A percentile compares a stretch with the other conserved stretches of the same genome.
Conservation (phyloP, 192 early-diverging fungal genomes). For the Podila epicladia region DNA sequence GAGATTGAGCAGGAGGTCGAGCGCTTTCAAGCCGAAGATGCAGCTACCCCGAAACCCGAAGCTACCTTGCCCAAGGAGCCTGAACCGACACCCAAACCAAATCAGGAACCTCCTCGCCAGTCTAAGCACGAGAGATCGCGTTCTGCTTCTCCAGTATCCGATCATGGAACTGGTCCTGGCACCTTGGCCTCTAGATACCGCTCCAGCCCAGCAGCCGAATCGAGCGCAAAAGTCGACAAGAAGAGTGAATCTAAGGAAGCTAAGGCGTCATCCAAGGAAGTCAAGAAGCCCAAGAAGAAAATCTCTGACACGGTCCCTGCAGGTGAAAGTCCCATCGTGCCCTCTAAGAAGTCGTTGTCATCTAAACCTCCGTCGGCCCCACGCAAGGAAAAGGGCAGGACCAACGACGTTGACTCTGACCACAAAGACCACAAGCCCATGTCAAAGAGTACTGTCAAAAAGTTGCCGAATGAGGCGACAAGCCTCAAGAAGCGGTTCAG, state of each 20-base stretch:
- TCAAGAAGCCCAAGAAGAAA: neutral
- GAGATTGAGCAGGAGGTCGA: slow-evolving; percentile 2
- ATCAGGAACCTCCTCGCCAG: too few species aligned
- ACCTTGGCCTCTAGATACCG: too few species aligned
- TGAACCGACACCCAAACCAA: too few species aligned
- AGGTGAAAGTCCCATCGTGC: neutral
- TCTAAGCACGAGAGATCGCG: too few species aligned
- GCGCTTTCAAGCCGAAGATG: neutral
- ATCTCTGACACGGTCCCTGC: neutral
- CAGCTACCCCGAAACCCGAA: neutral
- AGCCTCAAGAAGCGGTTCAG: slow-evolving; percentile 43
- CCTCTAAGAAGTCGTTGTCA: neutral
- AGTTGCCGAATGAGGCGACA: neutral
- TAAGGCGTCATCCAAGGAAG: neutral
- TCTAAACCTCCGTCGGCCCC: neutral
- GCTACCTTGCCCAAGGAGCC: neutral
- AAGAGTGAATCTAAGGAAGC: neutral
- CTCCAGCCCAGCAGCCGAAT: neutral
- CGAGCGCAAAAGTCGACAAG: neutral
- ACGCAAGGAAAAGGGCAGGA: neutral
- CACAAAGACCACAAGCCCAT: neutral
- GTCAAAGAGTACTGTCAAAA: neutral
- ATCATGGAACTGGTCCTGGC: too few species aligned
- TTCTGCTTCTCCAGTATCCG: too few species aligned
- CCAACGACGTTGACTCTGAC: neutral